Conservation (phyloP, 2,329 filamentous ascomycete species). For the Fusarium floridanum region DNA sequence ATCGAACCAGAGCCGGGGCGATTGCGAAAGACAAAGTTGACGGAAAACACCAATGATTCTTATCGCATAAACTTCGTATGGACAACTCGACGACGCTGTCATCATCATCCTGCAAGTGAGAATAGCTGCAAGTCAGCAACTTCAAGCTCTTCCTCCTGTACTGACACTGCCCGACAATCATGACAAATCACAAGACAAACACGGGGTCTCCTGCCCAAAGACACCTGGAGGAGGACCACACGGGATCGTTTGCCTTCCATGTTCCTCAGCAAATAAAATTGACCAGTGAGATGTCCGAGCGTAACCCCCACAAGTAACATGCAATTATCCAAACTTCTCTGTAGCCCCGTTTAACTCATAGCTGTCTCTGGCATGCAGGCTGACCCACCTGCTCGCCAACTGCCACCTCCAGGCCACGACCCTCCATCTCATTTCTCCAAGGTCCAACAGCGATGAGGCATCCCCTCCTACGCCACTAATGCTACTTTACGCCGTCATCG, state of each 20-base stretch:
- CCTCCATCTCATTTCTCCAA: conserved; percentile 14
- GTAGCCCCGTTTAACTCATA: conserved; percentile 20
- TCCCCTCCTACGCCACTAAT: conserved; percentile 28
- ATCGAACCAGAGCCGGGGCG: neutral
- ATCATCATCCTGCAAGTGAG: conserved; percentile 23
- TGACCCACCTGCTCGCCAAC: conserved; percentile 11
- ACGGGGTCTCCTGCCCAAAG: neutral
- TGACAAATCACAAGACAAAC: conserved; percentile 12
- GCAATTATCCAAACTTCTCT: conserved; percentile 24
- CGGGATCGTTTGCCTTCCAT: conserved; percentile 23
- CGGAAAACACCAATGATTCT: neutral
- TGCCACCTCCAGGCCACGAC: conserved; percentile 12
- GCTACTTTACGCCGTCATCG: conserved; percentile 30
- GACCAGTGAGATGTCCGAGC: conserved; percentile 34
- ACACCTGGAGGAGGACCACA: conserved; percentile 2
- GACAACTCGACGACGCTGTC: neutral
- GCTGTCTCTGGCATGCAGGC: conserved; percentile 28
- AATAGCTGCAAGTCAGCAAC: conserved; percentile 7
- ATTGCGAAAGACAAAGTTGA: neutral
- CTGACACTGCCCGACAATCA: neutral
- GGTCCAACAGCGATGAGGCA: neutral
- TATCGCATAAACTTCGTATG: neutral
- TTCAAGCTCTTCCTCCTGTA: neutral
- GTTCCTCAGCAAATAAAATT: conserved; percentile 8
- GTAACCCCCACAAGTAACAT: conserved; percentile 32